Conservation (phyloP, 352 stramenopile genomes). For the Phytopythium cucurbitacearum region DNA sequence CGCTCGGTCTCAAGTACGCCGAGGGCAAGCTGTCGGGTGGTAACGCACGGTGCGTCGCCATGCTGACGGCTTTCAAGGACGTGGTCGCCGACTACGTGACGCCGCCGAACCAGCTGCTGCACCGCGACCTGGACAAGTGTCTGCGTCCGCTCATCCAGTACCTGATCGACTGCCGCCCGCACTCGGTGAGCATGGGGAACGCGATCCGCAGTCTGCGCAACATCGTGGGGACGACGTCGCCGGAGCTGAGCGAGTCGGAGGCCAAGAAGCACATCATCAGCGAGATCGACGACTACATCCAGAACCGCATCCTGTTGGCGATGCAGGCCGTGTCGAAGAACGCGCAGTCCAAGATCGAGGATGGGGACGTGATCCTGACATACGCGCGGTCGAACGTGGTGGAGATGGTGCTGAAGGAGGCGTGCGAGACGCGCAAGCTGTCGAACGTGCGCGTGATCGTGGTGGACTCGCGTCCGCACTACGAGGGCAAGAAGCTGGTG, state of each 20-base stretch:
- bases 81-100: constrained; percentile 90
- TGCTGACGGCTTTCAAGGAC: constrained; percentile 91
- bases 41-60: constrained; percentile 91
- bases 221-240: constrained; percentile 83
- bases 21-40: constrained; percentile 86
- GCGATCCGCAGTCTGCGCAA: constrained; percentile 90
- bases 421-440: constrained; percentile 20
- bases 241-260: constrained; percentile 83
- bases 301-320: constrained; percentile 92
- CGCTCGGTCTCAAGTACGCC: constrained; percentile 90
- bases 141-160: constrained; percentile 94
- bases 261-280: constrained; percentile 83
- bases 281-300: constrained; percentile 93
- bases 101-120: constrained; percentile 69
- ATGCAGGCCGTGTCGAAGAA: constrained; percentile 88
- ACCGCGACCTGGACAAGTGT: constrained; percentile 84
- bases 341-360: constrained; percentile 82
- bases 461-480: constrained; percentile 89
- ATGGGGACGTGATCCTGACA: constrained; percentile 94
- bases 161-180: constrained; percentile 92
- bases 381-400: constrained; percentile 94
- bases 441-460: constrained; percentile 89
- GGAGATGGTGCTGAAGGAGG: constrained; percentile 75
- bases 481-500: constrained; percentile 82
- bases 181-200: constrained; percentile 95